These are phyloP conservation scores for Kwoniella bestiolae DNA, from an alignment of 768 basidiomycete species.

Conservation along the genomic window DNA sequence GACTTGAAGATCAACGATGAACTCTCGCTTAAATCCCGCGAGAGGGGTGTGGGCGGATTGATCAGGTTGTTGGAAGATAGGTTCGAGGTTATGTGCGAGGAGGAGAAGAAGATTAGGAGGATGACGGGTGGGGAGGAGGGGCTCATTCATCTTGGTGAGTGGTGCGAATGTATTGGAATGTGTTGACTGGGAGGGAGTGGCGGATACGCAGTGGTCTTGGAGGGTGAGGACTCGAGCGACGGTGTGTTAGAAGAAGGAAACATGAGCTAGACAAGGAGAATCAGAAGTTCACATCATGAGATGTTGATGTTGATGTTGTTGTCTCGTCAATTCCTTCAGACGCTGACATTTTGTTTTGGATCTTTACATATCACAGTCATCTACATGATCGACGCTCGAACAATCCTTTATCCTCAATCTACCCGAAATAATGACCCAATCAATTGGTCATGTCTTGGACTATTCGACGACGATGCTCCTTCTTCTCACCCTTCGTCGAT, in stretches of 20 bases:
- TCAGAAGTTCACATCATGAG: no score
- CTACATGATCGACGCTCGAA: conserved; percentile 47
- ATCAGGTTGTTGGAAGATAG: conserved; percentile 43
- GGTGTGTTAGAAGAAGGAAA: no score
- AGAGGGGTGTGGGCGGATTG: conserved; percentile 39
- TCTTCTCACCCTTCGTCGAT: background rate
- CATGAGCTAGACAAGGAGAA: no score
- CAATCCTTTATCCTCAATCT: conserved; percentile 27
- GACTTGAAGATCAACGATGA: conserved; percentile 22
- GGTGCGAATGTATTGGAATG: no score
- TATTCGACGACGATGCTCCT: conserved; percentile 29
- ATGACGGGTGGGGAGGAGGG: conserved; percentile 30
- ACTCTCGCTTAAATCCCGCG: conserved; percentile 23
- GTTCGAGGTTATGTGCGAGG: conserved; percentile 38
- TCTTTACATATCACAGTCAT: conserved; percentile 32
- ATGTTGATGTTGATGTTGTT: no score
- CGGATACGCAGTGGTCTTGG: no score
- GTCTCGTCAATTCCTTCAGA: background rate
- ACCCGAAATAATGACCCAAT: conserved; percentile 10
- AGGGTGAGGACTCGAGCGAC: no score
- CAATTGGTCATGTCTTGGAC: conserved; percentile 40
- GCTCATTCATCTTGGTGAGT: conserved; percentile 49
- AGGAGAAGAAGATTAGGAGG: conserved; percentile 45
- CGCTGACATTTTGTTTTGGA: no score
- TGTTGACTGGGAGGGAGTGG: no score